These are phyloP conservation scores for Serendipita sp. DNA, from an alignment of 768 basidiomycete genomes.

Conservation along the genomic window DNA sequence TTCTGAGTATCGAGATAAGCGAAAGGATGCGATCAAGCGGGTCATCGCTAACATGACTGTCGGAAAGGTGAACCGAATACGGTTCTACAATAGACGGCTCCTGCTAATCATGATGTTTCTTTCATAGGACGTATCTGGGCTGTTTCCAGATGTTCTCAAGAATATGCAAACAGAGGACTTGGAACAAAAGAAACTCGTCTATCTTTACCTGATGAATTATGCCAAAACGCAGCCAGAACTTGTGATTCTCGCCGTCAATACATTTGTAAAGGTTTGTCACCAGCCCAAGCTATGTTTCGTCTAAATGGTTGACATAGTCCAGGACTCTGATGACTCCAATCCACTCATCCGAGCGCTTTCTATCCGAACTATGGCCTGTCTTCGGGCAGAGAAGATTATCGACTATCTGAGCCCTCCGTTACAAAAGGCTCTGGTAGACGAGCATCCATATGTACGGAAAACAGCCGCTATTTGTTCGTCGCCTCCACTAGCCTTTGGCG, in stretches of 20 bases:
- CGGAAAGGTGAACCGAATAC: slow-evolving; percentile 45
- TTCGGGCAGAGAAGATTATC: slow-evolving; percentile 97
- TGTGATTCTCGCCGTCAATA: slow-evolving; percentile 96
- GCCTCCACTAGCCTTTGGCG: not conserved
- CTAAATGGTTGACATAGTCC: slow-evolving; percentile 14
- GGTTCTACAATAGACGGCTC: not conserved
- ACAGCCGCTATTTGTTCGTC: slow-evolving; percentile 71
- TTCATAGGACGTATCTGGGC: slow-evolving; percentile 62
- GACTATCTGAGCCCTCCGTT: slow-evolving; percentile 96
- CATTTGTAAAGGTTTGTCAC: slow-evolving; percentile 54
- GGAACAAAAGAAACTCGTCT: slow-evolving; percentile 99
- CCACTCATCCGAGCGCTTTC: slow-evolving; percentile 92
- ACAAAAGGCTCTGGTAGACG: slow-evolving; percentile 80
- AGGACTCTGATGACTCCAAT: slow-evolving; percentile 93
- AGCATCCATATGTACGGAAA: slow-evolving; percentile 97
- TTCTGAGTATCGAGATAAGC: slow-evolving; percentile 84
- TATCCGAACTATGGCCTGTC: slow-evolving; percentile 93
- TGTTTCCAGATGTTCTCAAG: slow-evolving; percentile 96
- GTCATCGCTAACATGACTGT: slow-evolving; percentile 99
- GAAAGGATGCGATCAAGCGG: slow-evolving; percentile 97
- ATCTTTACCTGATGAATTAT: slow-evolving; percentile 98
- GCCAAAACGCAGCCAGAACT: slow-evolving; percentile 98
- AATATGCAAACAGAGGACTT: slow-evolving; percentile 99
- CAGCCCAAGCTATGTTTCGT: not conserved
- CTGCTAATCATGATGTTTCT: slow-evolving; percentile 4